Evolutionary conservation across 495 filamentous ascomycete genomes (phyloP), one percentile per base, ranked within the genome.

Genomic region (Physcia stellaris): DNA sequence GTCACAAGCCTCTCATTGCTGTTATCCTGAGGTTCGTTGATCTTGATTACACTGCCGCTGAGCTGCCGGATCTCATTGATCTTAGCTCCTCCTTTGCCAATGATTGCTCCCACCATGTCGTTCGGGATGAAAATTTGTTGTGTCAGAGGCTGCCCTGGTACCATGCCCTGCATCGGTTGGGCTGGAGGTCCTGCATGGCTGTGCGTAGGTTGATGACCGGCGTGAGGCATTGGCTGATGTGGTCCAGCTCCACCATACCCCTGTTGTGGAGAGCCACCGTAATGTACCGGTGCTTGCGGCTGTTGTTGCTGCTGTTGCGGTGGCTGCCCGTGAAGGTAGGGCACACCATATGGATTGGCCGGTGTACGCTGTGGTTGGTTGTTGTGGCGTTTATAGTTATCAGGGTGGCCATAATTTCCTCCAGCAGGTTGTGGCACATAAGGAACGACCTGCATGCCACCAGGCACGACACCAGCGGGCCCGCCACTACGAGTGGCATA

Each of bases 61-160:
- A 98, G 71, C 49, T 92, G 85, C 40, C 90, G 77, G 44, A 98
- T 98, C 64, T 98, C 90, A 55, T 98, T 98, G 68, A 98, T 98
- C 75, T 98, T 98, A 18, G 86, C 83, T 44, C 90, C 90, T 40
- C 90, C 92, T 64, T 98, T 98, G 42, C 90, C 90, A 51, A 98
- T 98, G 50, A 98, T 98, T 33, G 90, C 90, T 35, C 90, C 90
- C 37, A 98, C 90, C 90, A 98, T 98, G 53, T 98, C 90, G 58
- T 98, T 98, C 31, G 90, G 90, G 53, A 98, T 98, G 62, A 78
- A 98, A 47, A 98, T 98, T 59, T 98, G 90, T 55, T 98, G 90
- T 2, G 90, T 98, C 47, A 98, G 61, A 41, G 90, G 85, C 44
- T 87, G 79, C 24, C 84, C 86, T 24, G 83, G 79, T 41, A 90